Base-by-base conservation (phyloP, 1,139 yeast genomes). In the Pichia sp. region DNA sequence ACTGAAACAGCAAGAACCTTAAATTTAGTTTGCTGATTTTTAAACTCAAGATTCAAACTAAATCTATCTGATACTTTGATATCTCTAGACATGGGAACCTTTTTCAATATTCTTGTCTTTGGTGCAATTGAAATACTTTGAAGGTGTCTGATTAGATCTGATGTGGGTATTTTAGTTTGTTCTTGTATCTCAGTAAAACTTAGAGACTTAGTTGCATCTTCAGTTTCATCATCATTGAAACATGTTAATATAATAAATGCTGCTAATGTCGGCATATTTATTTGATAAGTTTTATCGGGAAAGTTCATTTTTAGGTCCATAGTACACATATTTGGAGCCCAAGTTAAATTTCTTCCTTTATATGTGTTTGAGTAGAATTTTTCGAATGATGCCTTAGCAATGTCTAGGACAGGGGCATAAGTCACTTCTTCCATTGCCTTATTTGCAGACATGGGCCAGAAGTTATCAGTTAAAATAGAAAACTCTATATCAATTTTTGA, bases 81-180 rank as follows among this genome's bases (percentile, higher is more conserved):
- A 9, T 80, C 88, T 50, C 79, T 81, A 0, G 84, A 68, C 80
- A 79, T 74, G 10, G 96, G 96, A 20, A 61, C 66, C 55, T 88
- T 89, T 20, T 69, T 66, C 48, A 89, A 64, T 12, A 89, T 67
- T 48, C 94, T 70, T 52, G 88, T 79, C 48, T 81, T 73, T 2
- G 95, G 89, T 0, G 95, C 93, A 35, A 86, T 84, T 0, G 95
- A 80, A 28, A 91, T 74, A 1, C 96, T 85, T 56, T 84, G 85
- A 44, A 91, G 62, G 48, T 86, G 93, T 44, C 96, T 72, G 31
- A 71, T 70, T 32, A 89, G 66, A 51, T 91, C 97, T 1, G 64
- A 58, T 28, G 72, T 75, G 0, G 95, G 93, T 4, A 91, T 83
- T 6, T 73, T 71, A 0, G 97, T 89, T 25, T 73, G 64, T 34